Base-by-base conservation (phyloP, 1,139 yeast genomes). In the Sugiyamaella paludigena region DNA sequence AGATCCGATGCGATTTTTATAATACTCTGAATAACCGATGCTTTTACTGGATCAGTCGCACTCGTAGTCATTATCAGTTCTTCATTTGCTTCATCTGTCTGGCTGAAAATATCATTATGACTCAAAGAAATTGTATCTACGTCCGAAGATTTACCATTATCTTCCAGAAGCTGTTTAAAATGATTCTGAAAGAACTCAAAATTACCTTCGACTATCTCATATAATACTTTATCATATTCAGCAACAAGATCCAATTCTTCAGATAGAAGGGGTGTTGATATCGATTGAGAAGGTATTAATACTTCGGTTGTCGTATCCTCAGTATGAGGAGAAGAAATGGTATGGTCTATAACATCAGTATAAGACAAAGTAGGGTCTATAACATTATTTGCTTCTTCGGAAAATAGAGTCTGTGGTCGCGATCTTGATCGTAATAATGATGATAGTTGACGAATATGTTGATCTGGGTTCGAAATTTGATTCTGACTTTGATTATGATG, bases 131-230 rank as follows among this genome's bases (percentile, higher is more conserved):
- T 11, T 19, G 10, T 19, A 11, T 24, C 45, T n/a, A n/a, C n/a
- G n/a, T n/a, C n/a, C n/a, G 41, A 36, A 7, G 34, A 39, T 15
- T 31, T 42, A 37, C 12, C 13, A 29, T 15, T 15, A 6, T 31
- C 38, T 4, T 8, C 33, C 1, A 16, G 8, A 2, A 24, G 11
- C 5, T 27, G 9, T 33, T 36, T 44, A 42, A 48, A 48, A 36
- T 48, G 43, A 2, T 30, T 10, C 26, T 36, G 27, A 29, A 45
- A 36, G 4, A 40, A 36, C 2, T 32, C 36, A 16, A 36, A 26
- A 26, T 50, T 45, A 24, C 52, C 56, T 10, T 38, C 27, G 4
- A 51, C 47, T 7, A 53, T 51, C 15, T 32, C 32, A 24, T 38
- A 15, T 10, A 53, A 13, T 12, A 46, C 37, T 13, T 40, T 40